Evolutionary conservation across 2,329 filamentous ascomycete genomes (phyloP), one percentile per base, ranked within the genome.

Genomic region (Macrophomina phaseolina): DNA sequence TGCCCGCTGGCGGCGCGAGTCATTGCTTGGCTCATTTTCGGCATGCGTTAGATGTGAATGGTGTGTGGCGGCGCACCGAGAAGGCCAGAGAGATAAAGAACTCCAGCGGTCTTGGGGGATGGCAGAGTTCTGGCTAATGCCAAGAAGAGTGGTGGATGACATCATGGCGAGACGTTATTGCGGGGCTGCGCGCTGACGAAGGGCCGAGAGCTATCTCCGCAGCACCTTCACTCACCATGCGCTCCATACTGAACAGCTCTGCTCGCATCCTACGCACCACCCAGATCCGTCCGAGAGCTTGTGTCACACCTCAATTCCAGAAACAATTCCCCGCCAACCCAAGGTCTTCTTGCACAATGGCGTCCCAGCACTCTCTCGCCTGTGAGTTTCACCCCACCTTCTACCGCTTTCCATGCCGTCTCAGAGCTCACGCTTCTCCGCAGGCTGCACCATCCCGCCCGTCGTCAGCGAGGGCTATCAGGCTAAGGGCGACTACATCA

Each of bases 401-500:
- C 56, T 7, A 32, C 48, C 28, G n/a, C 16, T 5, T 28, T 53
- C 55, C 42, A 36, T 18, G 4, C 8, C 36, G 30, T 14, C 7
- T 23, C n/a, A 49, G 32, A 28, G 45, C 45, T 66, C 40, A 66
- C 46, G 3, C 34, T 7, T 23, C n/a, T 23, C 30, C 3, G 5
- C 62, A 76, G 74, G 82, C 77, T 86, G 83, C 77, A 82, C 81
- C 69, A 80, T 84, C 18, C 83, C 84, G 12, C 81, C 82, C 6
- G 79, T 84, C 51, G 78, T 83, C 14, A 73, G 73, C 70, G 78
- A 83, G 66, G 81, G 78, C 71, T 89, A 89, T 77, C 76, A 84
- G 71, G 77, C 80, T 68, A 89, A 89, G 77, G 87, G 87, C 63
- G 79, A 84, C 71, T 89, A 84, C 73, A 86, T 83, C 71, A 84